Base-by-base conservation (phyloP, 2,329 filamentous ascomycete species). In the Furcasterigmium furcatum region DNA sequence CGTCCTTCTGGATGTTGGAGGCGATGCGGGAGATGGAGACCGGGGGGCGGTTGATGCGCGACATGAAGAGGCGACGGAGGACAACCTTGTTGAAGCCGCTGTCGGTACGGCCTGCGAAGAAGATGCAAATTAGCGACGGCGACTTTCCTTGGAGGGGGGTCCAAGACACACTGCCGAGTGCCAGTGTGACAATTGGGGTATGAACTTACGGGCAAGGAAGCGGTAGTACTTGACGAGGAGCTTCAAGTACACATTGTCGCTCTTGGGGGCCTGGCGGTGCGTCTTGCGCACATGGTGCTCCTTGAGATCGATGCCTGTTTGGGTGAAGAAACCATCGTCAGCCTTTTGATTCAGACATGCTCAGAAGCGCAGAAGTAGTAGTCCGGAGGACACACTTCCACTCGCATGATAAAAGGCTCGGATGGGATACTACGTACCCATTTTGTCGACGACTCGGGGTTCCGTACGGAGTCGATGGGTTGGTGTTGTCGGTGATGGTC, bases 81-180 rank as follows among this genome's bases (percentile, higher is more conserved):
- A 99, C 84, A 65, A 94, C 88, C 82, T 96, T 95, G 88, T 99
- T 99, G 88, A 99, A 99, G 77, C 82, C 83, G 58, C 90, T 83
- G 73, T 97, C 94, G 70, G 94, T 99, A 70, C 94, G 91, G 77
- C 91, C 89, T 95, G 62, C 44, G 14, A 10, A 24, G 1, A 30
- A 4, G 22, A 9, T 1, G 12, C 41, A 20, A 14, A 34, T 47
- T 36, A 44, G 41, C 20, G 18, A 27, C 8, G 24, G n/a, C n/a
- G n/a, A 7, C 21, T 36, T 21, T 3, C 27, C 22, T 21, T 20
- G 25, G 21, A 19, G 8, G 12, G 12, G 7, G n/a, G n/a, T n/a
- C n/a, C n/a, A n/a, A n/a, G n/a, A n/a, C n/a, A n/a, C n/a, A n/a
- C n/a, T n/a, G n/a, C n/a, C n/a, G n/a, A n/a, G n/a, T n/a, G n/a